Base-by-base conservation (phyloP, 2,329 filamentous ascomycete species). In the Pezicula rhizophila region DNA sequence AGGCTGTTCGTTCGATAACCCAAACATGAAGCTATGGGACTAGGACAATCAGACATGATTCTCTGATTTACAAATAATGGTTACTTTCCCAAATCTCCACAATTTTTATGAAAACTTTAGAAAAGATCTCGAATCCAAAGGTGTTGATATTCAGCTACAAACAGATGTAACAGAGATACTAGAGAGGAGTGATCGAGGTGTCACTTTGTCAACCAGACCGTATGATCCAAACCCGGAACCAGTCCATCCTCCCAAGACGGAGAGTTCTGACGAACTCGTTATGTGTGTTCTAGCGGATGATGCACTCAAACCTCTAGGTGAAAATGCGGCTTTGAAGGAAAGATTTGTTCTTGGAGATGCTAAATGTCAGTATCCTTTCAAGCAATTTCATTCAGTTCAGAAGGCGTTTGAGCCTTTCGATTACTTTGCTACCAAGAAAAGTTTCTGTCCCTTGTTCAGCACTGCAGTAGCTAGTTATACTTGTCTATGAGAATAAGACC, bases 301-400 rank as follows among this genome's bases (percentile, higher is more conserved):
- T 4, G 76, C 82, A 11, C 79, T 82, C 50, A 74, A 74, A 12
- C 71, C 87, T 4, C 73, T 87, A 1, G 74, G 75, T 40, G 70
- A 73, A 5, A 77, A 74, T 2, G 77, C 80, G 23, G 76, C 76
- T 7, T 72, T 77, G 70, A 72, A 76, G 35, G 85, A 91, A 63
- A 79, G 72, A 43, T 74, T 76, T 39, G 78, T 92, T 8, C 77
- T 91, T 0, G 82, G 84, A n/a, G 79, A 81, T 14, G 85, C 85
- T 8, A 80, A 80, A 51, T 81, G 28, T 31, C 8, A 12, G 28
- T 31, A 31, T 12, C 8, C 5, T 31, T 31, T 10, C 28, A 31
- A 31, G 28, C 28, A 31, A 10, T 31, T 12, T 10, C 28, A 31
- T 31, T 10, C 28, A 10, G 28, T 31, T 1, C 28, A 31, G 28